phyloP scores from a whole-genome alignment of 106 monocot species.

The Dendrobium huoshanense region DNA sequence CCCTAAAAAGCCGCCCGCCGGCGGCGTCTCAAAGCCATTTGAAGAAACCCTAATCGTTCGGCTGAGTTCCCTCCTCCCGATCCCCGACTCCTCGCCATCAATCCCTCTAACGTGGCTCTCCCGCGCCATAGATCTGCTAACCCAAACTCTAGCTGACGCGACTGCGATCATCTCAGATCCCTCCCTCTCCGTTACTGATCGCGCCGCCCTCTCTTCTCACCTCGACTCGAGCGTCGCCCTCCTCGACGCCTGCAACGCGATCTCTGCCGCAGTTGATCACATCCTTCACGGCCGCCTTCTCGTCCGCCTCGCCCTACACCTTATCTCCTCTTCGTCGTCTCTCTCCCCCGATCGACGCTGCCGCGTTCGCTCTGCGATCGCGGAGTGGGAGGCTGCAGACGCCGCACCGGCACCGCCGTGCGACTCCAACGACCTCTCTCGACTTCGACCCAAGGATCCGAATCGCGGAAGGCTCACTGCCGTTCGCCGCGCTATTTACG shows the following conservation, averaged over 20 bases:
- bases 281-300: slow-evolving; percentile 35
- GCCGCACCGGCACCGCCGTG: not conserved
- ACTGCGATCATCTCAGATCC: slow-evolving; percentile 21
- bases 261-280: slow-evolving; percentile 25
- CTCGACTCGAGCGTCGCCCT: slow-evolving; percentile 41
- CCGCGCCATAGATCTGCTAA: slow-evolving; percentile 25
- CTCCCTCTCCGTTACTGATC: slow-evolving; percentile 21
- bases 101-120: slow-evolving; percentile 27
- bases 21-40: slow-evolving; percentile 21
- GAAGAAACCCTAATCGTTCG: slow-evolving; percentile 32
- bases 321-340: slow-evolving; percentile 15
- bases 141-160: slow-evolving; percentile 31
- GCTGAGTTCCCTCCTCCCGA: slow-evolving; percentile 32
- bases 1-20: not conserved
- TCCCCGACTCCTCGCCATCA: slow-evolving; percentile 5
- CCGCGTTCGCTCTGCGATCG: slow-evolving; percentile 14
- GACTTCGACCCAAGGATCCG: not conserved
- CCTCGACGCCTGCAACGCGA: slow-evolving; percentile 57
- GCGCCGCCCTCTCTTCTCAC: slow-evolving; percentile 24
- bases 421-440: not conserved
- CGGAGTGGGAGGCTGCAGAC: slow-evolving; percentile 4
- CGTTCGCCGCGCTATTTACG: slow-evolving; percentile 35
- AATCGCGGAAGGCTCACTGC: slow-evolving; percentile 22
- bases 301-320: slow-evolving; percentile 40
- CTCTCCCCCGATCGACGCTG: not conserved